Evolutionary conservation across 352 stramenopile species (phyloP), one percentile per base, ranked within the genome.

Genomic region (Phytophthora colocasiae): DNA sequence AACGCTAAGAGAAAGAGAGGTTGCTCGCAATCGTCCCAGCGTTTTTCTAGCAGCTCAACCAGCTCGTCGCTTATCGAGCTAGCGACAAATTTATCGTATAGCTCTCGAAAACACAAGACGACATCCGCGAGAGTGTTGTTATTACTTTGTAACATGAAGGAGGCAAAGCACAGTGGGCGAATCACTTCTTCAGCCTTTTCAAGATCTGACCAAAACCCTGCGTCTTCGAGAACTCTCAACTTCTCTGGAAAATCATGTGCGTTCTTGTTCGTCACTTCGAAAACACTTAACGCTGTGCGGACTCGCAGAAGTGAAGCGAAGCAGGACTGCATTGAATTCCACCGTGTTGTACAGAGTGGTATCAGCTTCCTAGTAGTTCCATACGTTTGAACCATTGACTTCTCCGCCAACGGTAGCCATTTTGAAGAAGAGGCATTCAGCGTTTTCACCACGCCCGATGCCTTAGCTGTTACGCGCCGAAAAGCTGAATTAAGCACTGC

Each of bases 401-500:
- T 31, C 4, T 44, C 15, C 2, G 31, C 47, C 11, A 10, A 32
- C 27, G 43, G 29, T 31, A 55, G 17, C 47, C 47, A 55, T 9
- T 44, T 55, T 24, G 26, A 10, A 6, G 47, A 55, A 3, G 29
- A 55, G 6, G 47, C 47, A 31, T 55, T 55, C 3, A 55, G 17
- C 10, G 40, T 22, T 6, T 41, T 41, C 12, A 41, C 46, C 38
- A 53, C 29, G 8, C 15, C 46, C 9, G 46, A 27, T 15, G 46
- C 46, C 32, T 32, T 15, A 15, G 15, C 46, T 26, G 46, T 41
- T 4, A 53, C 46, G 17, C 2, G 24, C 26, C 26, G 9, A 26
- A 41, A 53, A 14, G 32, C 14, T 7, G 27, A 31, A 19, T 53
- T 53, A 10, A 53, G 40, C 22, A 53, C 29, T n/a, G 46, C 27